phyloP scores from a whole-genome alignment of 495 filamentous ascomycete species.

The Penicillium cataractarum region DNA sequence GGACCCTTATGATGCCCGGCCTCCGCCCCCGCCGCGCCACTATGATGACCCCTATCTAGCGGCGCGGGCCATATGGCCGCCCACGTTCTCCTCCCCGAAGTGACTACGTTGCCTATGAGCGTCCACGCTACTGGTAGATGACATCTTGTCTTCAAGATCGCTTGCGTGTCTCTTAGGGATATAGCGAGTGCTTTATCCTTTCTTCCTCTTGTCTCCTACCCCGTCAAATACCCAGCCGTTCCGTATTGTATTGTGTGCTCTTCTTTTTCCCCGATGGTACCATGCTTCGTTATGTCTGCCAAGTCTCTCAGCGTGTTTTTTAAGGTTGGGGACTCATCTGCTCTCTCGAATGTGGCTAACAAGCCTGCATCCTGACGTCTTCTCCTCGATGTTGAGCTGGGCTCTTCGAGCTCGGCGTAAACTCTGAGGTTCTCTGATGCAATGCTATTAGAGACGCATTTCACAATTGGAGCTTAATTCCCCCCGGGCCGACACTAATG shows the following conservation, averaged over 20 bases:
- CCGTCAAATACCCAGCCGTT: conserved; percentile 29
- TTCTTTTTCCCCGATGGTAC: conserved; percentile 16
- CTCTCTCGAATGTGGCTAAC: background rate
- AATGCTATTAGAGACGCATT: background rate
- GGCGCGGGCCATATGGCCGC: conserved; percentile 47
- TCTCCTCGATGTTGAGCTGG: background rate
- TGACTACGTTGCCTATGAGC: conserved; percentile 50
- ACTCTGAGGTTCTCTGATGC: background rate
- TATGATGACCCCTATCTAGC: conserved; percentile 53
- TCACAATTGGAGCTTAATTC: background rate
- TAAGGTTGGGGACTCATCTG: conserved; percentile 1
- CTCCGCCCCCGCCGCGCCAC: conserved; percentile 47
- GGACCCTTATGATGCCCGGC: conserved; percentile 52
- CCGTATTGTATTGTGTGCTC: conserved; percentile 27
- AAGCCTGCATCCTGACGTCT: background rate
- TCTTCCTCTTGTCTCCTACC: conserved; percentile 14
- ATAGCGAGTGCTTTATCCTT: background rate
- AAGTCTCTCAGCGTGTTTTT: conserved; percentile 23
- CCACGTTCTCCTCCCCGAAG: conserved; percentile 47
- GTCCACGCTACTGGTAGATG: conserved; percentile 51
- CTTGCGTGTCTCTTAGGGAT: background rate
- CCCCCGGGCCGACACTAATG: background rate
- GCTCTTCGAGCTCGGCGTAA: background rate
- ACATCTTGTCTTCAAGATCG: conserved; percentile 4
- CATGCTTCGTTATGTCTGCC: conserved; percentile 24